Conservation (phyloP, 2,329 filamentous ascomycete species). For the Sclerotinia subarctica region DNA sequence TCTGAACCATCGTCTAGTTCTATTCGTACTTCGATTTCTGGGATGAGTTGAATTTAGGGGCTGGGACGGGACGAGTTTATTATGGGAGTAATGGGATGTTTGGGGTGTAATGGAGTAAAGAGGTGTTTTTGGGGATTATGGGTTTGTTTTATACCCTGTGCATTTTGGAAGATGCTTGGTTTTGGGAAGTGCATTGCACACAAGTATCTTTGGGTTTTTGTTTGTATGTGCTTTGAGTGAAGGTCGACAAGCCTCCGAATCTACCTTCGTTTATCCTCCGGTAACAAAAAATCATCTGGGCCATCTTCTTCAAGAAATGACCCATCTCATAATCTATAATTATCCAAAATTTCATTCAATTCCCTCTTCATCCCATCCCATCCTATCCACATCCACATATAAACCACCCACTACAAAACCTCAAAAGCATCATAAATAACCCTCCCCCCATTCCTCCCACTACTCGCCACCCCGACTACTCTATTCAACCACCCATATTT, state of each 20-base stretch:
- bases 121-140: neutral
- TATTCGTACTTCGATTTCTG: slow-evolving; percentile 30
- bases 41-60: slow-evolving; percentile 20
- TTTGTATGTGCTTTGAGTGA: neutral
- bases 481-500: slow-evolving; percentile 36
- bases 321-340: neutral
- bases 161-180: neutral
- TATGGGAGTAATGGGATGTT: neutral
- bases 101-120: neutral
- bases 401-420: slow-evolving; percentile 5
- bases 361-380: neutral
- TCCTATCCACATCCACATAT: no score
- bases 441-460: slow-evolving; percentile 20
- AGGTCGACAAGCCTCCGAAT: neutral
- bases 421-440: slow-evolving; percentile 27
- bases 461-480: slow-evolving; percentile 22
- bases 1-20: slow-evolving; percentile 31
- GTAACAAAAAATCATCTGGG: neutral
- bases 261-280: neutral
- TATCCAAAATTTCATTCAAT: neutral
- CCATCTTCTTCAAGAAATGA: neutral
- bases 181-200: neutral
- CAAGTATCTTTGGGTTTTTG: neutral
- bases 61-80: neutral
- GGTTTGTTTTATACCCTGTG: neutral